Base-by-base conservation (phyloP, 305 asterid species). In the Fraxinus sp. region DNA sequence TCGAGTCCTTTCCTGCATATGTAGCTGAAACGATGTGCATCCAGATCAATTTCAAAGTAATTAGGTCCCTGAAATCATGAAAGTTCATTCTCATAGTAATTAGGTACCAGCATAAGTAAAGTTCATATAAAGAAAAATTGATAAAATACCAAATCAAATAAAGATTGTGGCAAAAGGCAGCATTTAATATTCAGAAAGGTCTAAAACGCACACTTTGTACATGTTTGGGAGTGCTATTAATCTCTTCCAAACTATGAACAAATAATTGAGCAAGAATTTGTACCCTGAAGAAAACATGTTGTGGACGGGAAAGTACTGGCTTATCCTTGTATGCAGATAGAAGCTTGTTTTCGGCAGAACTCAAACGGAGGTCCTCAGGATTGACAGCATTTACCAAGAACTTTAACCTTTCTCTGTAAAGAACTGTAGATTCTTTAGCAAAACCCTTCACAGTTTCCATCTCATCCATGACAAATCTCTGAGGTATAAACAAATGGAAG, bases 261-360 rank as follows among this genome's bases (percentile, higher is more conserved):
- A 1, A 55, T 55, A 55, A 55, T 55, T 55, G 26, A 18, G 66
- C 26, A 55, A 71, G 73, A 79, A 35, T 70, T 37, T 26, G 24
- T 86, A 92, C 99, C 98, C 87, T 86, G 80, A 90, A 92, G 84
- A 93, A 96, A 66, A 94, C 83, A 39, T 96, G 99, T 13, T 96
- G 99, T 1, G 99, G 99, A 20, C 98, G 98, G 0, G 98, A 92
- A 78, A 96, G 99, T 62, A 93, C 99, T 0, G 99, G 99, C 86
- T 92, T 96, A 75, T 96, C 97, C 59, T 92, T 93, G 13, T 96
- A 94, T 0, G 98, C 98, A 32, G 92, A 93, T 28, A 94, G 82
- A 79, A 96, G 98, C 90, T 92, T 96, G 72, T 87, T 92, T 77
- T 96, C 99, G 18, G 99, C 91, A 74, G 98, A 88, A 79, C 93